phyloP scores from a whole-genome alignment of 192 early-diverging fungal genomes.

The Podochytrium sp. region DNA sequence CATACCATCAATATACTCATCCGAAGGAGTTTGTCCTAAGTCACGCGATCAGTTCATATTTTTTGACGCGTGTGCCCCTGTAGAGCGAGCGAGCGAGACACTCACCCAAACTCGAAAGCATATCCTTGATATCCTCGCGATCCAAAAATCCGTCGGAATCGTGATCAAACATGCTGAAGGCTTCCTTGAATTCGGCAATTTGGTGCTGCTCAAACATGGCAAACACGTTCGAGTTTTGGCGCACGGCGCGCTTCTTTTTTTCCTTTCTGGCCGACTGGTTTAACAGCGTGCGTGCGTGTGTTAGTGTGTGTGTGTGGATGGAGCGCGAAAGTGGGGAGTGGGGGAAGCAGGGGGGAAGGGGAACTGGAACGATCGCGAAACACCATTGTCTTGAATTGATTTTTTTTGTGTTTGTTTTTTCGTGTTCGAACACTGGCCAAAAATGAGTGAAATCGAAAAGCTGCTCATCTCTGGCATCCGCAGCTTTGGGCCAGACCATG shows the following conservation, averaged over 20 bases:
- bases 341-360: too few species aligned
- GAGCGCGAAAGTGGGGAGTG: too few species aligned
- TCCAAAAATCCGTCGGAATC: constrained; percentile 91
- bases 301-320: too few species aligned
- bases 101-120: constrained; percentile 78
- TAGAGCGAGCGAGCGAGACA: neutral
- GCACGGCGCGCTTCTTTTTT: constrained; percentile 87
- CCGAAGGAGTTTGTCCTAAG: constrained; percentile 70
- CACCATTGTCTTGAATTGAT: too few species aligned
- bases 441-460: neutral
- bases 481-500: constrained; percentile 64
- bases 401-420: too few species aligned
- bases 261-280: constrained; percentile 64
- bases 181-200: constrained; percentile 96
- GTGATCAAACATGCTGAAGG: constrained; percentile 94
- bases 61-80: neutral
- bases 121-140: constrained; percentile 90
- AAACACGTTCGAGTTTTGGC: constrained; percentile 97
- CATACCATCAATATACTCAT: constrained; percentile 87
- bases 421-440: too few species aligned
- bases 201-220: constrained; percentile 96
- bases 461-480: constrained; percentile 70
- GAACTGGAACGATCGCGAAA: too few species aligned
- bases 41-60: constrained; percentile 7
- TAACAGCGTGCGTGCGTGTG: too few species aligned